Evolutionary conservation across 1,284 basidiomycete genomes (phyloP), one percentile per base, ranked within the genome.

Genomic region (Pterulicium gracile): DNA sequence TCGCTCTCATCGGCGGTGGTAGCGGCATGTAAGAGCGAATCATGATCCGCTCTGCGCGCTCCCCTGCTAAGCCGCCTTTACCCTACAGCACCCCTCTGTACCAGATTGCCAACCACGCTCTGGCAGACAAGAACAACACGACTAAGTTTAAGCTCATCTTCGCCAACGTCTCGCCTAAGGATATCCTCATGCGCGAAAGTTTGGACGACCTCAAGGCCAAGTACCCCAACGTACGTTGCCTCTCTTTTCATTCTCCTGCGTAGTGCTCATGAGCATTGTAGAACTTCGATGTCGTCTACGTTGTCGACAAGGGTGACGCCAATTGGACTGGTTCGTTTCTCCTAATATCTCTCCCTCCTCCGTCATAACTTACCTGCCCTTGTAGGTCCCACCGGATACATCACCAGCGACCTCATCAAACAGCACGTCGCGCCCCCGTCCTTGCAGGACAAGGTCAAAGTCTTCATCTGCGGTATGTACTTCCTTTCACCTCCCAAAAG

Each of bases 61-160:
- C 49, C 45, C 12, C 50, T 32, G 47, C 39, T 48, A 36, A 44
- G 44, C 23, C 35, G 14, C 22, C 21, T n/a, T n/a, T n/a, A n/a
- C n/a, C n/a, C 13, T 34, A 22, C 56, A 86, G 81, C 52, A 81
- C 84, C 12, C 84, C 85, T 3, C 71, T 88, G 44, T 87, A 83
- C 65, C 84, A 88, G 62, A 61, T 94, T 55, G 62, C 93, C 49
- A 71, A 69, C 43, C 77, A 92, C 62, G 83, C 88, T 3, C 75
- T 94, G 47, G 54, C 70, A 1, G 79, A 87, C 55, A 69, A 75
- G 21, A 56, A 64, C 43, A 97, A 98, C 79, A 93, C 86, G 70
- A 98, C 96, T 53, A 92, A 94, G 61, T 95, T 90, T 66, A 96
- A 87, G 44, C 73, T 98, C 48, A 67, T 98, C 57, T 98, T 88